Conservation (phyloP, 1,139 yeast genomes). For the Taphrina sp. region DNA sequence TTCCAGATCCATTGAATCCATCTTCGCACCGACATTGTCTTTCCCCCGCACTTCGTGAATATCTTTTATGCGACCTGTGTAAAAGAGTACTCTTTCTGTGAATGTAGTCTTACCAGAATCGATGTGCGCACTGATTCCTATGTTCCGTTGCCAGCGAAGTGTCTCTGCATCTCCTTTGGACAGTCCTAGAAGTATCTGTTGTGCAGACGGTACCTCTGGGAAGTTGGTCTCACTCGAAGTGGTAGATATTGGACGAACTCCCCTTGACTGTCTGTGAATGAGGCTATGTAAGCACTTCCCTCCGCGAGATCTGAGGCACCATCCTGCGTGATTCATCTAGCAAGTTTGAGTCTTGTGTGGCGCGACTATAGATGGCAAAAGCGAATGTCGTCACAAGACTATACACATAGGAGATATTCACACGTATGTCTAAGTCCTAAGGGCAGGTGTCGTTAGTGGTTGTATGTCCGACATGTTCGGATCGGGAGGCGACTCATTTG, state of each 20-base stretch:
- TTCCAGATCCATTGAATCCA: slow-evolving; percentile 97
- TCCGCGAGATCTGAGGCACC: not conserved
- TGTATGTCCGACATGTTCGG: not conserved
- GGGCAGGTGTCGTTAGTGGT: not conserved
- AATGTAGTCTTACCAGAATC: slow-evolving; percentile 97
- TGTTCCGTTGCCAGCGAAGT: slow-evolving; percentile 55
- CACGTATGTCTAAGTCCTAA: not conserved
- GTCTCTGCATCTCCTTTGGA: slow-evolving; percentile 13
- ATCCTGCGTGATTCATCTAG: no score
- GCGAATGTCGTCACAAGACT: not conserved
- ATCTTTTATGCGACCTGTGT: slow-evolving; percentile 95
- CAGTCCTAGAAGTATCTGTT: no score
- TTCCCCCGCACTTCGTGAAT: slow-evolving; percentile 98
- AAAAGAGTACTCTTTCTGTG: slow-evolving; percentile 92
- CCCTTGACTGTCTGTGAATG: not conserved
- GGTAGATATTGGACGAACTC: no score
- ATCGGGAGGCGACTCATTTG: no score
- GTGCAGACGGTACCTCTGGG: no score
- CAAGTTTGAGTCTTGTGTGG: no score
- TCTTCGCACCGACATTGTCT: slow-evolving; percentile 97
- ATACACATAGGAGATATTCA: not conserved
- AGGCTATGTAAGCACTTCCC: not conserved
- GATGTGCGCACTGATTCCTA: slow-evolving; percentile 97
- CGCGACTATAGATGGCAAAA: no score
- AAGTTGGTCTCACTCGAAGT: not conserved